These are phyloP conservation scores for Ilyonectria destructans DNA, from an alignment of 2,329 filamentous ascomycete genomes.

Conservation along the genomic window DNA sequence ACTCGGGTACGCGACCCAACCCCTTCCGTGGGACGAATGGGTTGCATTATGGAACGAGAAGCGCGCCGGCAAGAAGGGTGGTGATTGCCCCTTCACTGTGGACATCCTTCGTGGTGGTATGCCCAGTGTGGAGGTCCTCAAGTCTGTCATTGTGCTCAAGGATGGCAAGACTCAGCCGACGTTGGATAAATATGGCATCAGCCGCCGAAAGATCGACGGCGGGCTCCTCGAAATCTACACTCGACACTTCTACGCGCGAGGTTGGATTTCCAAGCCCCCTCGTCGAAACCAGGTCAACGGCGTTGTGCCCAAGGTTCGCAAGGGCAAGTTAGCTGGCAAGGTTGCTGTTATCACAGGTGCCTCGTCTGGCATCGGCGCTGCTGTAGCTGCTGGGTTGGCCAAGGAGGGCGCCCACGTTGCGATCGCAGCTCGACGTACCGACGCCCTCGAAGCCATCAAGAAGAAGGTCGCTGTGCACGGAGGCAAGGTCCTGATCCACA, in stretches of 20 bases:
- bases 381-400: slow-evolving; percentile 79
- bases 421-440: slow-evolving; percentile 79
- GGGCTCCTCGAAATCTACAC: slow-evolving; percentile 84
- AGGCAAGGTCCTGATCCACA: slow-evolving; percentile 77
- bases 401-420: slow-evolving; percentile 81
- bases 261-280: slow-evolving; percentile 80
- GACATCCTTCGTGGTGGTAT: slow-evolving; percentile 87
- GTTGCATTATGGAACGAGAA: slow-evolving; percentile 81
- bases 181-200: slow-evolving; percentile 67
- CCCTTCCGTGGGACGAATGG: slow-evolving; percentile 81
- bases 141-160: slow-evolving; percentile 81
- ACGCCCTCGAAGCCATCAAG: slow-evolving; percentile 79
- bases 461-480: slow-evolving; percentile 69
- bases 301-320: slow-evolving; percentile 46
- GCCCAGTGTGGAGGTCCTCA: slow-evolving; percentile 81
- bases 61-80: slow-evolving; percentile 74
- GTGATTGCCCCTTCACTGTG: slow-evolving; percentile 82
- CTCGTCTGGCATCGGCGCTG: slow-evolving; percentile 85
- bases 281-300: slow-evolving; percentile 59
- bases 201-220: slow-evolving; percentile 79
- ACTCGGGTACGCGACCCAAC: slow-evolving; percentile 80
- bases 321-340: slow-evolving; percentile 76
- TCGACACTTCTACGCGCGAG: slow-evolving; percentile 85
- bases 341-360: slow-evolving; percentile 86
- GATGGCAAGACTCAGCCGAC: slow-evolving; percentile 78